phyloP scores from a whole-genome alignment of 441 rosid species.

The Melianthus villosus region DNA sequence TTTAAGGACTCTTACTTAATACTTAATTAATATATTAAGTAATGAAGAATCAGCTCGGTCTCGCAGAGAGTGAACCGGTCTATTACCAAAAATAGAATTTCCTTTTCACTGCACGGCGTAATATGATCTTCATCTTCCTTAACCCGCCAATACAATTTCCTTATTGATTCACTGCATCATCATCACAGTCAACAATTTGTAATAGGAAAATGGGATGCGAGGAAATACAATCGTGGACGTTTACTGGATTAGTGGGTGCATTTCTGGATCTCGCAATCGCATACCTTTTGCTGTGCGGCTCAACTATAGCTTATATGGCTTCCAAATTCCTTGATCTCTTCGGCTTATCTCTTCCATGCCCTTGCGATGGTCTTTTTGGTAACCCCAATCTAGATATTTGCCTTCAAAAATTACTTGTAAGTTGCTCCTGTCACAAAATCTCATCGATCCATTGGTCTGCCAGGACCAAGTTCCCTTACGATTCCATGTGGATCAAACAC shows the following conservation, averaged over 20 bases:
- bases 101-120: too few species aligned
- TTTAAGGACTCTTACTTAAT: too few species aligned
- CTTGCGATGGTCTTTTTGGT: constrained; percentile 5
- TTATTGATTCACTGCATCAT: too few species aligned
- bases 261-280: constrained; percentile 50
- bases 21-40: too few species aligned
- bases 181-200: too few species aligned
- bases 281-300: constrained; percentile 36
- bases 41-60: too few species aligned
- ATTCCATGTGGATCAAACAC: constrained; percentile 15
- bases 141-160: too few species aligned
- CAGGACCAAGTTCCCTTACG: constrained; percentile 37
- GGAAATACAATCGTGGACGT: constrained; percentile 44
- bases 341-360: background rate
- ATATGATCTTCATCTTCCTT: too few species aligned
- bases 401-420: constrained; percentile 27
- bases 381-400: constrained; percentile 18
- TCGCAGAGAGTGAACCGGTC: too few species aligned
- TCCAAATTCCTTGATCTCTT: background rate
- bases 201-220: constrained; percentile 28
- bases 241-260: constrained; percentile 47
- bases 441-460: constrained; percentile 28
- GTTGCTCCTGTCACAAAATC: constrained; percentile 26
- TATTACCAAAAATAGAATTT: too few species aligned
- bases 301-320: constrained; percentile 9